A percentile compares a stretch with the other conserved stretches of the same genome.
Conservation (phyloP, 164 flowering plant species). For the Berberis vulgaris region DNA sequence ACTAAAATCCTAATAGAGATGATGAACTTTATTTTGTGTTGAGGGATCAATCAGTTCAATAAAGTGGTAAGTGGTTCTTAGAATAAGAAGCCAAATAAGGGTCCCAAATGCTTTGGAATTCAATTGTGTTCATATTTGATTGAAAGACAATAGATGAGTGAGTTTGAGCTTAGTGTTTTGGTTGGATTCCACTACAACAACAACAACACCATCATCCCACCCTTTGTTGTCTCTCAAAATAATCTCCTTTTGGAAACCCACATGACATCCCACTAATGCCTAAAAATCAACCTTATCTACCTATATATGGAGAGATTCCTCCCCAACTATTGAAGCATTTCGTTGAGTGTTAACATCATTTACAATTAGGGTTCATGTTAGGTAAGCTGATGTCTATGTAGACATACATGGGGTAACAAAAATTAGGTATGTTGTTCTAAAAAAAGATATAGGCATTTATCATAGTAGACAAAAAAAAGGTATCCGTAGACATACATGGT, state of each 20-base stretch:
- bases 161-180: background rate
- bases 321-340: too few relatives aligned
- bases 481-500: too few relatives aligned
- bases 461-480: too few relatives aligned
- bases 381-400: too few relatives aligned
- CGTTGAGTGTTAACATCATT: too few relatives aligned
- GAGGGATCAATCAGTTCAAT: background rate
- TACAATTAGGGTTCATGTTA: too few relatives aligned
- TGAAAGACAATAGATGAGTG: background rate
- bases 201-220: background rate
- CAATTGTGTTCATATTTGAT: background rate
- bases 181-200: constrained; percentile 6
- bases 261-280: constrained; percentile 5
- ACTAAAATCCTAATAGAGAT: too few relatives aligned
- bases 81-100: background rate
- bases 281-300: background rate
- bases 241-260: background rate
- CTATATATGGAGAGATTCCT: too few relatives aligned
- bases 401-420: too few relatives aligned
- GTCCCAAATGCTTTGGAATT: constrained; percentile 3
- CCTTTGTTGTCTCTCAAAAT: background rate
- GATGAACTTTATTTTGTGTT: too few relatives aligned
- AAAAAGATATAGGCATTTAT: too few relatives aligned
- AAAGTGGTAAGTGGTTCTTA: constrained; percentile 4
- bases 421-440: too few relatives aligned